Base-by-base conservation (phyloP, 2,329 filamentous ascomycete genomes). In the Fusarium nygamai region DNA sequence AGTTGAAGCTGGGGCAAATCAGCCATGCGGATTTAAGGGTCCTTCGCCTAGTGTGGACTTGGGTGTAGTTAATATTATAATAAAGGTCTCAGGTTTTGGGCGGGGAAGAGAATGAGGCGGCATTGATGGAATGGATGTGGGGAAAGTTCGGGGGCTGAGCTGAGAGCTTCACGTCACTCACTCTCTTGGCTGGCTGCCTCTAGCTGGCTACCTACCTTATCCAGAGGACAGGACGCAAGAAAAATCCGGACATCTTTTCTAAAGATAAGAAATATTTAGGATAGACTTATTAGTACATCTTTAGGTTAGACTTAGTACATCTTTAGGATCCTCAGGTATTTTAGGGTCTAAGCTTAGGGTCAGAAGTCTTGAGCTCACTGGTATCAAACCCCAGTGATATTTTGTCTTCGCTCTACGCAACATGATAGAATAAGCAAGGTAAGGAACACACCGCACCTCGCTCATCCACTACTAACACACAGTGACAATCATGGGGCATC, bases 81-180 rank as follows among this genome's bases (percentile, higher is more conserved):
- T 48, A 29, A 57, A 61, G 39, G 61, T 72, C 54, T 67, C 58
- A 64, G 58, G 61, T 64, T 69, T 67, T 72, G 61, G 63, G 75
- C 68, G 75, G 72, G 75, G 71, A 73, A 74, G 63, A 63, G 64
- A 67, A 65, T 61, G 73, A 70, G 36, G 64, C 67, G 70, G 59
- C 60, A 71, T 66, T 60, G 51, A 63, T 72, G 75, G 71, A 64
- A 56, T 53, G 65, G 31, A 54, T 60, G 64, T 74, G 71, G 63
- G 58, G 59, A 75, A 66, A 56, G 64, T 56, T 64, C 20, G 69
- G 56, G 58, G 58, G 69, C 62, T 54, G 54, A 57, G 54, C 54
- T 60, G 64, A 44, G 47, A 51, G 64, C 65, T 54, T 51, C 61
- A 69, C 57, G 46, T 69, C 54, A 62, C 56, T 57, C 31, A 33